These are phyloP conservation scores for Curvularia sp. DNA, from an alignment of 2,329 filamentous ascomycete genomes.

Conservation along the genomic window DNA sequence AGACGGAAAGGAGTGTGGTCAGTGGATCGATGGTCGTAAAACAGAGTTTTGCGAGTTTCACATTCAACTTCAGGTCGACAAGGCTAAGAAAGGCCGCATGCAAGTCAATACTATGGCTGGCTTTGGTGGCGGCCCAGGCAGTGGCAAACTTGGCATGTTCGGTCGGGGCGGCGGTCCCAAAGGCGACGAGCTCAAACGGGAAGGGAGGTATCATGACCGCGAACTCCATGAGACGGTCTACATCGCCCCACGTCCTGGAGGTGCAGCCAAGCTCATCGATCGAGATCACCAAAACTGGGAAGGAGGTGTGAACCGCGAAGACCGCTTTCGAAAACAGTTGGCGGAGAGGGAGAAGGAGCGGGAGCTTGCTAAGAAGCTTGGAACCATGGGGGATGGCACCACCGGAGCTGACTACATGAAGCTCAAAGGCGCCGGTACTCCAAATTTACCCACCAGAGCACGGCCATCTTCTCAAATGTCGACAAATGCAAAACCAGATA, in stretches of 20 bases:
- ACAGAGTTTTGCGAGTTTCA: conserved; percentile 95
- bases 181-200: conserved; percentile 37
- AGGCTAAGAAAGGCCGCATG: conserved; percentile 71
- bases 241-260: conserved; percentile 54
- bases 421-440: conserved; percentile 33
- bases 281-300: conserved; percentile 58
- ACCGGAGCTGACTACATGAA: conserved; percentile 76
- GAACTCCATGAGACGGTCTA: conserved; percentile 62
- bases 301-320: conserved; percentile 66
- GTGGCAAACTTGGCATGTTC: conserved; percentile 46
- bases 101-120: conserved; percentile 77
- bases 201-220: conserved; percentile 62
- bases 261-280: conserved; percentile 70
- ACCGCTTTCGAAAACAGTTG: conserved; percentile 70
- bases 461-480: conserved; percentile 28
- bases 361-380: conserved; percentile 73
- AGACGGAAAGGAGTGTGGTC: conserved; percentile 79
- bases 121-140: conserved; percentile 47
- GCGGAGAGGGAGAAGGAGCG: conserved; percentile 74
- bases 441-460: conserved; percentile 29
- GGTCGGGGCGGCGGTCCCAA: conserved; percentile 34
- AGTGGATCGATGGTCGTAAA: conserved; percentile 87
- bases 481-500: conserved; percentile 26
- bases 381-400: conserved; percentile 65
- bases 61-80: conserved; percentile 79